Conservation (phyloP, 768 basidiomycete genomes). For the Mycena filopes region DNA sequence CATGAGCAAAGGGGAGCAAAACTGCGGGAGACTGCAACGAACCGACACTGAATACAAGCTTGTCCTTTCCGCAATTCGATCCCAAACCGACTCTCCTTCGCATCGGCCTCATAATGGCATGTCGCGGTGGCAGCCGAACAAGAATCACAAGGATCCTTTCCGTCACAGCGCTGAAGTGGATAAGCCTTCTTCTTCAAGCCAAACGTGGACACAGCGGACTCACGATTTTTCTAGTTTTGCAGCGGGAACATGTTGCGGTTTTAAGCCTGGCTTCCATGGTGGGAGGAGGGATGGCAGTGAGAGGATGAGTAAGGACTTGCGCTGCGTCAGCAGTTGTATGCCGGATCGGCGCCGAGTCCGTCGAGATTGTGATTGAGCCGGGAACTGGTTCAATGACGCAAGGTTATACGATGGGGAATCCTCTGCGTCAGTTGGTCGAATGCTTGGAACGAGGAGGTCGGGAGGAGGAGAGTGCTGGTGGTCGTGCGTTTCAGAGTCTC, state of each 20-base stretch:
- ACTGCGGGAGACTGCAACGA: neutral
- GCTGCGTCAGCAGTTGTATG: no score
- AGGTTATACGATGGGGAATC: no score
- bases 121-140: neutral
- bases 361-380: no score
- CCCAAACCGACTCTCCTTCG: neutral
- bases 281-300: no score
- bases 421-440: no score
- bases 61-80: constrained; percentile 17
- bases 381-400: no score
- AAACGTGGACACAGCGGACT: neutral
- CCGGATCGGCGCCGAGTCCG: no score
- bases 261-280: neutral
- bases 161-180: constrained; percentile 22
- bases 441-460: no score
- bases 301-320: no score
- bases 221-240: neutral
- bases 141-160: constrained; percentile 11
- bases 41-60: constrained; percentile 25
- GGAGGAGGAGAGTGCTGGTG: no score
- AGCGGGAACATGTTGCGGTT: neutral
- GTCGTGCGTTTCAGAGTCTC: no score
- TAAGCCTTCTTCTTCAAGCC: neutral
- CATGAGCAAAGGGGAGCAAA: neutral
- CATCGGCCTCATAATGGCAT: constrained; percentile 14